Evolutionary conservation across 768 basidiomycete genomes (phyloP), one percentile per base, ranked within the genome.

Genomic region (Mycena alexandri): DNA sequence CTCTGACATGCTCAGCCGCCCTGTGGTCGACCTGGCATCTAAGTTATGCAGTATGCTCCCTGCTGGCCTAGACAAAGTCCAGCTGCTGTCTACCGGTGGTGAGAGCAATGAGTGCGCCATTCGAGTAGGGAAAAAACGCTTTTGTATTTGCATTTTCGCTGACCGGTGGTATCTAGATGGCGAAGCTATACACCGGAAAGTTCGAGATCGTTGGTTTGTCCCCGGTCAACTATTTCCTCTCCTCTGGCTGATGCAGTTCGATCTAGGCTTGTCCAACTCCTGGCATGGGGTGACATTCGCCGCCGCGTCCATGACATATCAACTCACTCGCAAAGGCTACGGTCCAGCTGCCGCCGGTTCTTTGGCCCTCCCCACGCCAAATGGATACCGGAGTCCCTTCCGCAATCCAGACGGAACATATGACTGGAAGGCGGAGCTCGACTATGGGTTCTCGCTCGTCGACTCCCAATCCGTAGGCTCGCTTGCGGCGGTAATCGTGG

Each of bases 291-390:
- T 73, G 16, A 73, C 72, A 16, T 68, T 63, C 50, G 72, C 63
- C 10, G 69, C 72, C n/a, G 72, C 72, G 14, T 71, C 69, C n/a
- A 70, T 73, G 72, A 73, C 72, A 50, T 73, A 71, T 46, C 72
- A 73, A 50, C 59, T 51, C 43, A 73, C 72, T 19, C 66, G 72
- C 21, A 73, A 70, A 50, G 69, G 69, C 13, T 73, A 73, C 59
- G 72, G 72, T 12, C 72, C 72, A 53, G 66, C 72, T 19, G 69
- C 69, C 42, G 42, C 69, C 56, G 72, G 72, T 3, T 70, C 72
- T 0, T 43, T 73, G 21, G 60, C 52, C n/a, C 72, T 73, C 61
- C 72, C 72, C 62, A 66, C 72, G 55, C 72, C 72, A 10, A 73
- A 73, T 60, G 72, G 69, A 42, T 73, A 70, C 34, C 66, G 72